Evolutionary conservation across 1,139 yeast genomes (phyloP), one percentile per base, ranked within the genome.

Genomic region (Scheffersomyces stambukii): DNA sequence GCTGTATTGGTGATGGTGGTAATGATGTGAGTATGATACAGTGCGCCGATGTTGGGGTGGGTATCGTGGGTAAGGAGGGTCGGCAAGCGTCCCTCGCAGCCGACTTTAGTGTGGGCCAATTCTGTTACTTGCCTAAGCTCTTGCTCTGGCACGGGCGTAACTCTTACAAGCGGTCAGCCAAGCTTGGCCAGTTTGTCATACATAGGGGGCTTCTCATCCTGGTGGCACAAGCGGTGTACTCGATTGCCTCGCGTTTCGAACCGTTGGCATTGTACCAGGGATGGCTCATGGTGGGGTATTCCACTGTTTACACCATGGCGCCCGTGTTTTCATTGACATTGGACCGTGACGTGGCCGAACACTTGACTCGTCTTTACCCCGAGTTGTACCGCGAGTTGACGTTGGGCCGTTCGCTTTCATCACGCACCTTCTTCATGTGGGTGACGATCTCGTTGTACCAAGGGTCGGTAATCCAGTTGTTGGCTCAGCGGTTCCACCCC

Each of bases 1-100:
- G 97, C 45, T 91, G 98, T 52, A 93, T 93, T 45, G 99, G 99
- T 29, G 99, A 93, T 57, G 99, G 99, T 42, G 99, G 99, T 45
- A 93, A 93, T 49, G 99, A 93, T 57, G 99, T 93, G 21, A 84
- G 95, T 46, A 93, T 93, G 99, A 93, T 93, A 44, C 98, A 91
- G 58, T 84, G 94, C 45, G 98, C 99, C 0, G 96, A 93, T 60
- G 96, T 93, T 8, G 99, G 99, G 33, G 95, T 93, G 22, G 99
- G 99, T 31, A 91, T 93, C 43, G 98, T 91, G 15, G 99, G 99
- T 23, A 93, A 93, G 52, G 99, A 93, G 56, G 99, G 99, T 16
- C 81, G 81, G 43, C 99, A 93, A 54, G 98, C 98, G 0, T 86
- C 96, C 1, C 64, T 93, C 31, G 96, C 97, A 3, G 98, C 98